phyloP scores from a whole-genome alignment of 2,329 filamentous ascomycete genomes.

The Sphaerulina populicola region DNA sequence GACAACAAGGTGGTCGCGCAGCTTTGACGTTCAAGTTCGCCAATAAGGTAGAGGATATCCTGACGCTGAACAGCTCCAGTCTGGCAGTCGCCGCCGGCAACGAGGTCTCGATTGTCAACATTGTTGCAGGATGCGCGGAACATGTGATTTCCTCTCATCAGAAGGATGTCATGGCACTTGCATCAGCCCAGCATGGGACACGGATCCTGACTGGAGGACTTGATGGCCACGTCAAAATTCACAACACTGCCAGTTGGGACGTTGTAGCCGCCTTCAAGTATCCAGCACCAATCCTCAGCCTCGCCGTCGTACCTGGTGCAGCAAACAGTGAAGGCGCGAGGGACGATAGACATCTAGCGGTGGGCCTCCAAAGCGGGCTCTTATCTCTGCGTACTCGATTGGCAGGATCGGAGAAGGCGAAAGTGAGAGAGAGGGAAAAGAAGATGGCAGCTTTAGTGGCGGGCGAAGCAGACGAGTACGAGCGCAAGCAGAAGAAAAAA shows the following conservation, averaged over 20 bases:
- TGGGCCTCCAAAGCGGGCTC: constrained; percentile 91
- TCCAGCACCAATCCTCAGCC: constrained; percentile 76
- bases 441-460: constrained; percentile 76
- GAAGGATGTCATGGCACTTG: constrained; percentile 88
- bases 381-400: constrained; percentile 83
- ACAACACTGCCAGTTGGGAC: constrained; percentile 90
- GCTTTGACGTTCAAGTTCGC: constrained; percentile 94
- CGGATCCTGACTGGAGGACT: constrained; percentile 80
- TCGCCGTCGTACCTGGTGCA: constrained; percentile 60
- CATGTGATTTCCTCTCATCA: constrained; percentile 89
- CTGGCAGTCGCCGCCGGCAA: constrained; percentile 78
- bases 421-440: constrained; percentile 67
- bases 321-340: constrained; percentile 46
- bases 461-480: constrained; percentile 69
- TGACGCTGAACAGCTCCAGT: constrained; percentile 78
- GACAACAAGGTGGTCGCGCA: constrained; percentile 55
- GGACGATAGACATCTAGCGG: constrained; percentile 85
- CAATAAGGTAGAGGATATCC: constrained; percentile 79
- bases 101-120: constrained; percentile 80
- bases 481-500: constrained; percentile 59
- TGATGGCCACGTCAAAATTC: constrained; percentile 95
- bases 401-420: constrained; percentile 69
- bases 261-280: constrained; percentile 94
- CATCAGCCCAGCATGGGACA: constrained; percentile 68
- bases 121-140: constrained; percentile 81